Evolutionary conservation across 305 asterid species (phyloP).

Genomic region (Lippia alba): DNA sequence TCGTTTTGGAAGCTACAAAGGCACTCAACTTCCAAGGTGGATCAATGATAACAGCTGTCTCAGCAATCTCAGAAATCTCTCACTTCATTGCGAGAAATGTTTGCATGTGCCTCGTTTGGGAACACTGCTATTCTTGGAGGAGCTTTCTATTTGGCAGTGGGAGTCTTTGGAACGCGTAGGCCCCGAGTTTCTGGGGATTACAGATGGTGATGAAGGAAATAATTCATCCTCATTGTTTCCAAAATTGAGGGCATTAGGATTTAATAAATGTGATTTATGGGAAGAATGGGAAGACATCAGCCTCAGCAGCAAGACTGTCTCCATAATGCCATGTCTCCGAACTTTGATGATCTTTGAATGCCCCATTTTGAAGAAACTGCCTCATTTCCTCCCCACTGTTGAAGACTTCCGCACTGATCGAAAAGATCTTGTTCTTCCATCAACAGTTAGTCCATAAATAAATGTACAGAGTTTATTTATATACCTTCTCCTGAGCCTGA

Average conservation of each 20-base stretch:
- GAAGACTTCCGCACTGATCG: no score
- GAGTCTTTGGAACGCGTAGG: neutral
- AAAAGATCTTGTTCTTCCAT: no score
- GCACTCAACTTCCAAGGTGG: slow-evolving; percentile 20
- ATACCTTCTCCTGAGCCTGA: no score
- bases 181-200: slow-evolving; percentile 12
- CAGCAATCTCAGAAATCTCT: neutral
- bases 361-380: slow-evolving; percentile 4
- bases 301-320: slow-evolving; percentile 1
- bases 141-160: neutral
- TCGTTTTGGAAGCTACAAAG: neutral
- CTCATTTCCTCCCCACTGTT: neutral
- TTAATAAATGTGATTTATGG: neutral
- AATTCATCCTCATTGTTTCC: no score
- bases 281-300: slow-evolving; percentile 26
- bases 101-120: slow-evolving; percentile 16
- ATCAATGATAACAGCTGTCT: slow-evolving; percentile 1
- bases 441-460: no score
- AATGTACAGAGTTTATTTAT: no score
- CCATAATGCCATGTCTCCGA: no score
- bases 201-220: neutral
- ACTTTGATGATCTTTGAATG: neutral
- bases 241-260: neutral
- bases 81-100: neutral
- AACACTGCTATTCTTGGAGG: slow-evolving; percentile 16